Conservation (phyloP, 2,329 filamentous ascomycete genomes). For the Coniochaeta sp. region DNA sequence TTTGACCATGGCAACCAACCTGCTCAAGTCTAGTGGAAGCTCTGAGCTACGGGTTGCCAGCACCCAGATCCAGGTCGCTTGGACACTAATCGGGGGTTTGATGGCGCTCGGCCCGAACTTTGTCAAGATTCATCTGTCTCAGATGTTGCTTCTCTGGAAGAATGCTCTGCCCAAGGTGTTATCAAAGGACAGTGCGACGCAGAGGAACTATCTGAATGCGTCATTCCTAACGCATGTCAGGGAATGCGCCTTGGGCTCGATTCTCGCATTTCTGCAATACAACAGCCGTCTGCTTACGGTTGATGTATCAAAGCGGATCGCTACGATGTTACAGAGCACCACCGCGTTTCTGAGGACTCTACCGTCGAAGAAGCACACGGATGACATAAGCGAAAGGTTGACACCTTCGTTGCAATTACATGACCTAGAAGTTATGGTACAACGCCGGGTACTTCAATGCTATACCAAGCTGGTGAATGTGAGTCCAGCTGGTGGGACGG, state of each 20-base stretch:
- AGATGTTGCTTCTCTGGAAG: slow-evolving; percentile 91
- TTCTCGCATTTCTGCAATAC: slow-evolving; percentile 87
- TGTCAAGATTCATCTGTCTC: slow-evolving; percentile 95
- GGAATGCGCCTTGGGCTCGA: slow-evolving; percentile 87
- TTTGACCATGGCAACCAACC: slow-evolving; percentile 80
- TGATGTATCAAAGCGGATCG: slow-evolving; percentile 88
- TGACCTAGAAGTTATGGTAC: slow-evolving; percentile 89
- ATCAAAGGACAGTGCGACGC: slow-evolving; percentile 82
- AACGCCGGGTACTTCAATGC: slow-evolving; percentile 86
- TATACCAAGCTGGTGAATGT: slow-evolving; percentile 87
- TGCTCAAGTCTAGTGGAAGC: slow-evolving; percentile 87
- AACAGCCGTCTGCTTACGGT: slow-evolving; percentile 87
- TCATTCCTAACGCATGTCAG: slow-evolving; percentile 91
- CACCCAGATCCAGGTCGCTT: slow-evolving; percentile 94
- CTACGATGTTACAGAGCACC: slow-evolving; percentile 91
- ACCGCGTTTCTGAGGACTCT: slow-evolving; percentile 81
- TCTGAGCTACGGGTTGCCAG: slow-evolving; percentile 86
- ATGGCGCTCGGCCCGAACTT: slow-evolving; percentile 98
- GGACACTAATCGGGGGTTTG: slow-evolving; percentile 91
- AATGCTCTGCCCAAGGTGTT: slow-evolving; percentile 92
- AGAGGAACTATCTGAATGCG: slow-evolving; percentile 78
- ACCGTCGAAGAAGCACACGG: slow-evolving; percentile 74
- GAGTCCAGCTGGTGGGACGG: slow-evolving; percentile 76
- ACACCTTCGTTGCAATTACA: slow-evolving; percentile 81
- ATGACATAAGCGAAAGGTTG: slow-evolving; percentile 78